Evolutionary conservation across 306 rosid species (phyloP).

Genomic region (Carpinus viminea): DNA sequence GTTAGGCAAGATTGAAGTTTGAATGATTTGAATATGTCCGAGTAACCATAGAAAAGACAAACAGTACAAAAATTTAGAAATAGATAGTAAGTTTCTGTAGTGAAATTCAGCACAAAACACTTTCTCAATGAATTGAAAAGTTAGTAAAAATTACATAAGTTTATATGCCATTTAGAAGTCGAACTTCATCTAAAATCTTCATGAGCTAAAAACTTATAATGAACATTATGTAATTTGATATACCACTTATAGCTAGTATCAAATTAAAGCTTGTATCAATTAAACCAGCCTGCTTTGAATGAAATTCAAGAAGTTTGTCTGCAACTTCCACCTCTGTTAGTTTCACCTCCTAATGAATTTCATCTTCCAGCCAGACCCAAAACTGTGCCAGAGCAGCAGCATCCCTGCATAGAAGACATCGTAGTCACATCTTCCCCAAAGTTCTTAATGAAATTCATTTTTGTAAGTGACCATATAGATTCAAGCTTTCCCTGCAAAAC

Average conservation of each 20-base stretch:
- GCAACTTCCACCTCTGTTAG: slow-evolving; percentile 82
- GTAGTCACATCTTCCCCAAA: slow-evolving; percentile 11
- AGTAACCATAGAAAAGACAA: not conserved
- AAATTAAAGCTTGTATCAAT: slow-evolving; percentile 72
- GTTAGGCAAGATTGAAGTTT: no score
- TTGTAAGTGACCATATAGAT: not conserved
- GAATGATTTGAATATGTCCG: no score
- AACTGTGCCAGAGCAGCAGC: slow-evolving; percentile 91
- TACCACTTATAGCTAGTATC: slow-evolving; percentile 82
- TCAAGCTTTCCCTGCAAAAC: slow-evolving; percentile 3
- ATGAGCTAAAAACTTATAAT: not conserved
- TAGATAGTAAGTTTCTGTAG: not conserved
- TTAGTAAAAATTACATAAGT: not conserved
- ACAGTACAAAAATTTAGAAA: not conserved
- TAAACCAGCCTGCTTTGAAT: slow-evolving; percentile 84
- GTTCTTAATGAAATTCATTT: slow-evolving; percentile 7
- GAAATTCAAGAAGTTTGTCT: slow-evolving; percentile 87
- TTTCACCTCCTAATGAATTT: slow-evolving; percentile 54
- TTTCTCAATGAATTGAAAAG: not conserved
- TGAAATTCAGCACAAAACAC: not conserved
- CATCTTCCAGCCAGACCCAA: slow-evolving; percentile 90
- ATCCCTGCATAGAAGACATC: slow-evolving; percentile 63
- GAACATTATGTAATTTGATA: slow-evolving; percentile 1
- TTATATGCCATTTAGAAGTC: not conserved
- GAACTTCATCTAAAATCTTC: not conserved